These are phyloP conservation scores for Plasmopara muralis DNA, from an alignment of 352 stramenopile genomes.

Conservation along the genomic window DNA sequence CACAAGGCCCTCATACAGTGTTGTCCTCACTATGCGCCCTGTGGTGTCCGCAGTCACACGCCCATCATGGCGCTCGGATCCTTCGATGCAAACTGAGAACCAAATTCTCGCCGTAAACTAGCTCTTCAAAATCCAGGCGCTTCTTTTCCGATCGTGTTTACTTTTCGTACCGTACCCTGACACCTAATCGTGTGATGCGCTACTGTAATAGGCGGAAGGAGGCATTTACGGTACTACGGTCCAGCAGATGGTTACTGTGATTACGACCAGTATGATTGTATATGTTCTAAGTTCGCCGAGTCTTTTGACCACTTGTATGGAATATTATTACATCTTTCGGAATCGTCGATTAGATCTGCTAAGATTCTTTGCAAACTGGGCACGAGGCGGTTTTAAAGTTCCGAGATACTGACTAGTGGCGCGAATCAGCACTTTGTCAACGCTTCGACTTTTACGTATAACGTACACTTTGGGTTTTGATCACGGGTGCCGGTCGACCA, in stretches of 20 bases:
- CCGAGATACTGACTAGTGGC: background rate
- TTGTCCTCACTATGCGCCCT: conserved; percentile 20
- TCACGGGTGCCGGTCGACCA: too few relatives aligned
- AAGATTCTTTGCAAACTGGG: background rate
- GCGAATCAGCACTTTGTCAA: too few relatives aligned
- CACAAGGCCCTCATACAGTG: background rate
- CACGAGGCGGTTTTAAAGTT: background rate
- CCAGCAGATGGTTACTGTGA: background rate
- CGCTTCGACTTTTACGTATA: too few relatives aligned
- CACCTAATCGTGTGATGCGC: background rate
- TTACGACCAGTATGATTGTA: conserved; percentile 1
- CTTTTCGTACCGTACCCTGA: background rate
- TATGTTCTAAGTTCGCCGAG: background rate
- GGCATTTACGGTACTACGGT: background rate
- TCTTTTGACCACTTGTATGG: background rate
- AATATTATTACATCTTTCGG: background rate
- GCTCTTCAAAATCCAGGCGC: conserved; percentile 24
- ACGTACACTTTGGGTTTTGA: too few relatives aligned
- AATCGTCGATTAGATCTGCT: background rate
- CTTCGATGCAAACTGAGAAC: conserved; percentile 11
- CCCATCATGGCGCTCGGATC: conserved; percentile 20
- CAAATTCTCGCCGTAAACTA: conserved; percentile 23
- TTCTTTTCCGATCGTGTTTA: conserved; percentile 7
- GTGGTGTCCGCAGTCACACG: conserved; percentile 22
- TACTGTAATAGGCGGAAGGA: background rate